Evolutionary conservation across 2,329 filamentous ascomycete species (phyloP), one percentile per base, ranked within the genome.

Genomic region (Penicillium sp.): DNA sequence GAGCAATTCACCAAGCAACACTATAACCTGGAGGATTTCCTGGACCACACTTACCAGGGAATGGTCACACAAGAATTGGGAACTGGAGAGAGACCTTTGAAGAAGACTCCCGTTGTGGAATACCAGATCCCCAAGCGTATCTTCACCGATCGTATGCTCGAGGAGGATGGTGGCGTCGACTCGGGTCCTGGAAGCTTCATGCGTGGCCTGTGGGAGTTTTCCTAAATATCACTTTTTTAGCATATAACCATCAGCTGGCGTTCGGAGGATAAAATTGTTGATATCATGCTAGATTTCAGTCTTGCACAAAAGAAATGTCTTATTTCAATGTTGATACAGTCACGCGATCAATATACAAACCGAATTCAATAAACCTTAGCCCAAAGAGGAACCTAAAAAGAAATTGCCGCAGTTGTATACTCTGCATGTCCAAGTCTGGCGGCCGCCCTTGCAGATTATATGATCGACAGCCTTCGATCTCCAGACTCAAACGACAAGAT

Each of bases 1-100:
- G 92, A 98, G 77, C 95, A 98, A 73, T 99, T 98, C 74, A 99
- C 95, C 2, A 99, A 99, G 78, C 88, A 92, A 65, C 84, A 89
- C 3, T 99, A 98, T 76, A 95, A 92, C 67, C 78, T 97, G n/a
- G 95, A 99, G 71, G 95, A 99, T 71, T 99, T 99, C 75, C 78
- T 98, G 48, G 95, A 99, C 71, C 92, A 98, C 73, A 93, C 91
- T 0, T 99, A 98, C 75, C 72, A 76, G 56, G 77, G 75, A 9
- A 85, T 99, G 72, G 77, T 98, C 44, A 91, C 95, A 59, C 88
- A 88, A 3, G 95, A 99, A 74, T 80, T 96, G 62, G 76, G 75
- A 0, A 61, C 62, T 3, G 76, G 76, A 55, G 81, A 83, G 58
- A 96, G 93, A 76, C 86, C 91, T 44, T 80, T 96, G 62, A 96